phyloP scores from a whole-genome alignment of 768 basidiomycete species.

The Filobasidium floriforme region DNA sequence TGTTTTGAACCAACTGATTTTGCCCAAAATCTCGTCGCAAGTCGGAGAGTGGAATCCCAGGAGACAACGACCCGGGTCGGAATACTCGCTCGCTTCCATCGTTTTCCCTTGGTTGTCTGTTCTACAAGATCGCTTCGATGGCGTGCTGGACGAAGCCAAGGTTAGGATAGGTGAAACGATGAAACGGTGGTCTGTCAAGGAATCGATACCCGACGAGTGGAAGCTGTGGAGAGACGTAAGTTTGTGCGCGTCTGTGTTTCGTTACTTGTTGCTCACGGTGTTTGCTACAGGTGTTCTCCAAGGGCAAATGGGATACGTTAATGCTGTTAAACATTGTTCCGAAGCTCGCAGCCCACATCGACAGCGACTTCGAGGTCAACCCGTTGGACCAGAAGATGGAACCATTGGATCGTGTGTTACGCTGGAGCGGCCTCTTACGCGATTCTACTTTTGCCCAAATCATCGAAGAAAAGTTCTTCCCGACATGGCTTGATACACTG shows the following conservation, averaged over 20 bases:
- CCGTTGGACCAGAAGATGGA: constrained; percentile 82
- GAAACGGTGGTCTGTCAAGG: constrained; percentile 63
- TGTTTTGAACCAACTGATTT: constrained; percentile 85
- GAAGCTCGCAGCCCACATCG: constrained; percentile 71
- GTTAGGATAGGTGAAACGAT: constrained; percentile 75
- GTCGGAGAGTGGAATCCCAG: constrained; percentile 61
- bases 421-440: constrained; percentile 69
- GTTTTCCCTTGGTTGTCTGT: constrained; percentile 95
- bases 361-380: constrained; percentile 74
- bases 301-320: constrained; percentile 81
- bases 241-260: constrained; percentile 13
- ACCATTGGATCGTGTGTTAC: constrained; percentile 65
- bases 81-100: constrained; percentile 62
- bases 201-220: constrained; percentile 69
- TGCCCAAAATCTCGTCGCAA: constrained; percentile 82
- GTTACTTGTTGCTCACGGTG: constrained; percentile 5
- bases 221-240: constrained; percentile 72
- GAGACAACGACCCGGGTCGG: constrained; percentile 38
- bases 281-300: constrained; percentile 58
- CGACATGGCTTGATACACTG: constrained; percentile 88
- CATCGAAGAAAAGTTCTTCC: constrained; percentile 87
- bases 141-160: constrained; percentile 75
- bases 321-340: constrained; percentile 86
- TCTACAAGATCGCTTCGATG: constrained; percentile 72
- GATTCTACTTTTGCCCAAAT: constrained; percentile 71